Evolutionary conservation across 1,284 basidiomycete species (phyloP).

Genomic region (Boletus semigastroideus): DNA sequence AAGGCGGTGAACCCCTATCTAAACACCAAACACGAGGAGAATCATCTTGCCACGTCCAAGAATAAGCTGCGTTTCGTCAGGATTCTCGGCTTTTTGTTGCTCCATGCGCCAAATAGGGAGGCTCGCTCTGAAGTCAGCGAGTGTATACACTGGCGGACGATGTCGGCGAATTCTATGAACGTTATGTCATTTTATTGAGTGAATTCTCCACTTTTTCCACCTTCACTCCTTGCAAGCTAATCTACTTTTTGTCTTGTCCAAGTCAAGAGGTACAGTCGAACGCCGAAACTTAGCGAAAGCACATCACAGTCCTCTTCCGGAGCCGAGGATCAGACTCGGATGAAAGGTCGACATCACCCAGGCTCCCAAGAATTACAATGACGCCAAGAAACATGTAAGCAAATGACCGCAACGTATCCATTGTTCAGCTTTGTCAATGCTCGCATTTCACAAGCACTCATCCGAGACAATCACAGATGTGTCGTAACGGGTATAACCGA

Average conservation of each 20-base stretch:
- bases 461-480: background rate
- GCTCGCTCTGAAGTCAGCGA: conserved; percentile 3
- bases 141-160: background rate
- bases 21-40: background rate
- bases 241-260: background rate
- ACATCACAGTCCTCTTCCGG: background rate
- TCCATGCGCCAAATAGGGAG: background rate
- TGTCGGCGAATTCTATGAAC: conserved; percentile 5
- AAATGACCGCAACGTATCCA: too few species aligned
- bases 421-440: background rate
- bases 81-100: conserved; percentile 7
- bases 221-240: background rate
- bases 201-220: background rate
- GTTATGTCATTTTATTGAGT: conserved; percentile 3
- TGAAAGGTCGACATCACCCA: background rate
- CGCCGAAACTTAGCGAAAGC: background rate
- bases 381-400: background rate
- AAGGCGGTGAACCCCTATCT: too few species aligned
- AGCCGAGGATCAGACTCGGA: background rate
- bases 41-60: background rate
- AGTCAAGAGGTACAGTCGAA: background rate
- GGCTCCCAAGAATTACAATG: background rate
- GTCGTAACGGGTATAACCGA: background rate
- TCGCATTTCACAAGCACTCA: background rate
- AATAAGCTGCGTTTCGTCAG: conserved; percentile 1